These are phyloP conservation scores for Leucaena leucocephala DNA, from an alignment of 306 rosid species.

Conservation along the genomic window DNA sequence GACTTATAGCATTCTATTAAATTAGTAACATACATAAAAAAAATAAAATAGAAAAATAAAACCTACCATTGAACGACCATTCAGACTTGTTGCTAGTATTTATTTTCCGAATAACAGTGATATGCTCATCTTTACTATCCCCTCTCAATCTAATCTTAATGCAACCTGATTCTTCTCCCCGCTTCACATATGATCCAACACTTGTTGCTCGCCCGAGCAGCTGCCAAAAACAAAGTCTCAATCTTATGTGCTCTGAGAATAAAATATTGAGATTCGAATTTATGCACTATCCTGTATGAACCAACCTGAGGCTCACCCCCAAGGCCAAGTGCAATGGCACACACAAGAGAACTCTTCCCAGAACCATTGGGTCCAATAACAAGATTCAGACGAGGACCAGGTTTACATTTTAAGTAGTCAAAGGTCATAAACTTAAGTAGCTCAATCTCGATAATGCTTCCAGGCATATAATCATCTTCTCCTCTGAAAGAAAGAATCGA, in stretches of 20 bases:
- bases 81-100: conserved; percentile 81
- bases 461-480: conserved; percentile 94
- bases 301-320: conserved; percentile 99
- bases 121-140: conserved; percentile 51
- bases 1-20: conserved; percentile 12
- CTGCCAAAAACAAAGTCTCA: conserved; percentile 47
- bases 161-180: conserved; percentile 84
- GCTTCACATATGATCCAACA: conserved; percentile 83
- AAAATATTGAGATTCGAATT: neutral
- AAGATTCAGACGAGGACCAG: conserved; percentile 86
- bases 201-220: conserved; percentile 89
- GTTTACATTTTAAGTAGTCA: conserved; percentile 76
- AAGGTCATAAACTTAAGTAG: conserved; percentile 91
- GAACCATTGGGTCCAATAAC: conserved; percentile 97
- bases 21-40: neutral
- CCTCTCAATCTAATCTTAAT: conserved; percentile 79
- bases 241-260: conserved; percentile 26
- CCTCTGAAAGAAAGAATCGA: conserved; percentile 63
- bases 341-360: conserved; percentile 96
- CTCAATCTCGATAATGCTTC: conserved; percentile 88
- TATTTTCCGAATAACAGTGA: conserved; percentile 68
- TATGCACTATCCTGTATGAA: conserved; percentile 19
- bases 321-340: conserved; percentile 96
- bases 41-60: neutral
- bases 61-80: conserved; percentile 80